These are phyloP conservation scores for Leucosporidium scottii DNA, from an alignment of 768 basidiomycete species.

Conservation along the genomic window DNA sequence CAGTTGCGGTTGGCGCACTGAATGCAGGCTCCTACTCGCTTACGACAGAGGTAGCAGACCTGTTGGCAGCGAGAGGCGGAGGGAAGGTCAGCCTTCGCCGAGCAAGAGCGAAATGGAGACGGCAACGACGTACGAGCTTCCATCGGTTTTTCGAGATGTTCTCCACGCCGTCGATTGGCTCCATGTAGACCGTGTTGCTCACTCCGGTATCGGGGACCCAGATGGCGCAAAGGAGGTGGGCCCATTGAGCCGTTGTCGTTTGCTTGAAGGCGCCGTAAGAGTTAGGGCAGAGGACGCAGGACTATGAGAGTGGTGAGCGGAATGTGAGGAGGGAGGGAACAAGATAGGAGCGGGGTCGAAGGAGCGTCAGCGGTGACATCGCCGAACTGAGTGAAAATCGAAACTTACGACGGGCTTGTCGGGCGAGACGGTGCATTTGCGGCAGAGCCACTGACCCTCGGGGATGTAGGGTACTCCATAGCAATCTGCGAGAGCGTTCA, in stretches of 20 bases:
- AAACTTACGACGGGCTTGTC: conserved; percentile 82
- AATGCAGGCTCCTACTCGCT: conserved; percentile 75
- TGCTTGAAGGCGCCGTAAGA: conserved; percentile 99
- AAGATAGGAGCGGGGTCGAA: not conserved
- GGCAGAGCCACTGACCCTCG: conserved; percentile 97
- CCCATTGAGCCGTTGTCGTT: conserved; percentile 85
- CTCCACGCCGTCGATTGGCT: conserved; percentile 86
- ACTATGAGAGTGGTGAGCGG: conserved; percentile 47
- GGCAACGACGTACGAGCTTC: conserved; percentile 65
- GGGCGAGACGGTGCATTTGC: conserved; percentile 96
- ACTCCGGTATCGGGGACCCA: conserved; percentile 94
- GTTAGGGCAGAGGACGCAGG: conserved; percentile 90
- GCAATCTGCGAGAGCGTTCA: conserved; percentile 60
- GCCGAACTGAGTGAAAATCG: not conserved
- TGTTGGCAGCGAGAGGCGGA: conserved; percentile 38
- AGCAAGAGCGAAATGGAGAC: not conserved
- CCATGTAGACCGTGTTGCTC: conserved; percentile 94
- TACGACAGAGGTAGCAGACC: conserved; percentile 58
- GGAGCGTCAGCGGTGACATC: not conserved
- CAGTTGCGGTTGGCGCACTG: conserved; percentile 88
- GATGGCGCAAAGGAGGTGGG: conserved; percentile 90
- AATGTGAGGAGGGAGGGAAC: not conserved
- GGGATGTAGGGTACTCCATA: conserved; percentile 99
- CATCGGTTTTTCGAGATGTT: conserved; percentile 81
- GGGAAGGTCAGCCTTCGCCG: not conserved